Conservation (phyloP, 169 alveolate genomes). For the Cryptosporidium ryanae region DNA sequence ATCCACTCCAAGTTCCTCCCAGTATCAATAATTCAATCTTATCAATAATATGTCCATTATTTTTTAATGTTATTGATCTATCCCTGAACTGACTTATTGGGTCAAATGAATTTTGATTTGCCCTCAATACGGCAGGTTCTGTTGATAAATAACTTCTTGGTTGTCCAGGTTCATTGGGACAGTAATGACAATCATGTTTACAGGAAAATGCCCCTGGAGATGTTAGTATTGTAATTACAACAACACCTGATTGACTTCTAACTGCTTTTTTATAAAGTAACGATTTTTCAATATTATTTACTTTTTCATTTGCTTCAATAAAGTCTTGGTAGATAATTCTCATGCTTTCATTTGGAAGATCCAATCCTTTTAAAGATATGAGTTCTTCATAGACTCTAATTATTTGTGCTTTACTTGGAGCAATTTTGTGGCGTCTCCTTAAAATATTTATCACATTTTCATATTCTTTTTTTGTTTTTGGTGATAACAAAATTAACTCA, state of each 20-base stretch:
- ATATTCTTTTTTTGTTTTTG: conserved; percentile 75
- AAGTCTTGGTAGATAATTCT: conserved; percentile 13
- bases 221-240: conserved; percentile 93
- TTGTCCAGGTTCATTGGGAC: conserved; percentile 96
- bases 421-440: conserved; percentile 72
- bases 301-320: neutral
- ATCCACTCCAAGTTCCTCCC: conserved; percentile 96
- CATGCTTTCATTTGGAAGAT: neutral
- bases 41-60: conserved; percentile 92
- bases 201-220: conserved; percentile 94
- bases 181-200: conserved; percentile 91
- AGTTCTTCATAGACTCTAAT: conserved; percentile 78
- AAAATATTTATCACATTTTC: conserved; percentile 69
- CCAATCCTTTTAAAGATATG: conserved; percentile 51
- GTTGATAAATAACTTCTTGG: conserved; percentile 94
- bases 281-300: conserved; percentile 33
- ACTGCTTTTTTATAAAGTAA: conserved; percentile 81
- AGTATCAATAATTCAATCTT: conserved; percentile 92
- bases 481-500: conserved; percentile 73
- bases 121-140: conserved; percentile 95
- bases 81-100: conserved; percentile 91
- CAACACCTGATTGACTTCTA: conserved; percentile 91
- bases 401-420: conserved; percentile 81
- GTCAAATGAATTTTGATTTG: conserved; percentile 92
- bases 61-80: conserved; percentile 90